Evolutionary conservation across 495 filamentous ascomycete genomes (phyloP).

Genomic region (Pyrenopolyporus hunteri): DNA sequence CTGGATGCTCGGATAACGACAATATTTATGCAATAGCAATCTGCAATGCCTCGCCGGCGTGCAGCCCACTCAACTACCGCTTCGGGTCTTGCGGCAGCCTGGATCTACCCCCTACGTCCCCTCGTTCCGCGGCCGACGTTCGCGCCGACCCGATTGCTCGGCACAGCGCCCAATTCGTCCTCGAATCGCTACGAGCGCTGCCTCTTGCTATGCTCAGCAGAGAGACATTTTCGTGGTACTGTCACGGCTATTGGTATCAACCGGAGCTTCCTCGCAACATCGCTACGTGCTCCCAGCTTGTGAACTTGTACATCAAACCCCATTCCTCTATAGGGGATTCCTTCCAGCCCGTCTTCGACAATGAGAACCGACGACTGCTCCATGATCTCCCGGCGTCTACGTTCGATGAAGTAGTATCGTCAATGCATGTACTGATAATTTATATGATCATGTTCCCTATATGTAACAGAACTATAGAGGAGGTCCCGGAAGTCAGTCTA

Average conservation of each 20-base stretch:
- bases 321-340: not conserved
- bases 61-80: not conserved
- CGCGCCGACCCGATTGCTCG: slow-evolving; percentile 27
- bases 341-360: slow-evolving; percentile 15
- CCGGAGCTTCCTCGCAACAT: slow-evolving; percentile 25
- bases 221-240: slow-evolving; percentile 30
- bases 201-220: slow-evolving; percentile 29
- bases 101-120: slow-evolving; percentile 2
- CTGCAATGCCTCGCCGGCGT: too few species aligned
- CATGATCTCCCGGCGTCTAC: not conserved
- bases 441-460: slow-evolving; percentile 29
- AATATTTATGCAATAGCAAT: too few species aligned
- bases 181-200: slow-evolving; percentile 28
- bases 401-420: slow-evolving; percentile 4
- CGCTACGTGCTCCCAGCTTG: slow-evolving; percentile 21
- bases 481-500: slow-evolving; percentile 16
- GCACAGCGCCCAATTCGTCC: slow-evolving; percentile 25
- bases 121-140: slow-evolving; percentile 19
- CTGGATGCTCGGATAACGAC: not conserved
- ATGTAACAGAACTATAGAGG: not conserved
- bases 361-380: slow-evolving; percentile 24
- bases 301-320: slow-evolving; percentile 3
- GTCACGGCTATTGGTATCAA: slow-evolving; percentile 33
- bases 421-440: slow-evolving; percentile 21
- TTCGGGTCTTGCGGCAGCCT: slow-evolving; percentile 19